Conservation (phyloP, 1,284 basidiomycete species). For the Xerocomus amazonicus region DNA sequence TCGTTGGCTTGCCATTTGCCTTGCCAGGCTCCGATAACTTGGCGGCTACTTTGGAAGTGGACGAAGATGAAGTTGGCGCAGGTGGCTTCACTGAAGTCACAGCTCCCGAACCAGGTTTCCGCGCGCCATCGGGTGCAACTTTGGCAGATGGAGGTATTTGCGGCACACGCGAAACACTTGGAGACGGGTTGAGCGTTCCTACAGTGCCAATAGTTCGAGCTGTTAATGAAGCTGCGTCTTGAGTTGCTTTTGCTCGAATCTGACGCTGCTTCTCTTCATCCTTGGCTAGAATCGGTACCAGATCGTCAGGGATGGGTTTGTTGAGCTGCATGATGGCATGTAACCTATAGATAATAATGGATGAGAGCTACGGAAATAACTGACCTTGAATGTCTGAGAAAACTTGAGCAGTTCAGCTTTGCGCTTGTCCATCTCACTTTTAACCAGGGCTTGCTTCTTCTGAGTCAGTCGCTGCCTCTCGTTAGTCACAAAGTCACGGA, state of each 20-base stretch:
- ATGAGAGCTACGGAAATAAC: constrained; percentile 13
- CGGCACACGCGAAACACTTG: constrained; percentile 35
- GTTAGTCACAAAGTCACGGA: constrained; percentile 85
- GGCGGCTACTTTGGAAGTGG: constrained; percentile 30
- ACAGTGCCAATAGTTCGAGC: constrained; percentile 63
- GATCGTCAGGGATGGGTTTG: constrained; percentile 90
- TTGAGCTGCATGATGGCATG: constrained; percentile 58
- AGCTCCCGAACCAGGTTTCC: constrained; percentile 35
- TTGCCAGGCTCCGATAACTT: constrained; percentile 30
- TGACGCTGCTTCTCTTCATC: constrained; percentile 83
- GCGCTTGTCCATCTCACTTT: constrained; percentile 91
- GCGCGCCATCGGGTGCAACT: constrained; percentile 23
- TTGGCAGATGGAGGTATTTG: constrained; percentile 26
- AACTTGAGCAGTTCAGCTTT: constrained; percentile 92
- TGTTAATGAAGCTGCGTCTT: constrained; percentile 61
- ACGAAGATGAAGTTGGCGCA: constrained; percentile 25
- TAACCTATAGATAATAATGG: constrained; percentile 1
- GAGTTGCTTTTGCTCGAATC: constrained; percentile 72
- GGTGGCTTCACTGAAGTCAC: constrained; percentile 36
- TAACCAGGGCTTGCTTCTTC: constrained; percentile 86
- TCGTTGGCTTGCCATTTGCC: constrained; percentile 34
- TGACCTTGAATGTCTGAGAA: constrained; percentile 88
- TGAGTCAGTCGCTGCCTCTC: constrained; percentile 87
- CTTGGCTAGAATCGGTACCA: constrained; percentile 89
- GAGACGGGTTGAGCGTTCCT: constrained; percentile 33